These are phyloP conservation scores for Ustilago cynodontis DNA, from an alignment of 1,284 basidiomycete species.

Conservation along the genomic window DNA sequence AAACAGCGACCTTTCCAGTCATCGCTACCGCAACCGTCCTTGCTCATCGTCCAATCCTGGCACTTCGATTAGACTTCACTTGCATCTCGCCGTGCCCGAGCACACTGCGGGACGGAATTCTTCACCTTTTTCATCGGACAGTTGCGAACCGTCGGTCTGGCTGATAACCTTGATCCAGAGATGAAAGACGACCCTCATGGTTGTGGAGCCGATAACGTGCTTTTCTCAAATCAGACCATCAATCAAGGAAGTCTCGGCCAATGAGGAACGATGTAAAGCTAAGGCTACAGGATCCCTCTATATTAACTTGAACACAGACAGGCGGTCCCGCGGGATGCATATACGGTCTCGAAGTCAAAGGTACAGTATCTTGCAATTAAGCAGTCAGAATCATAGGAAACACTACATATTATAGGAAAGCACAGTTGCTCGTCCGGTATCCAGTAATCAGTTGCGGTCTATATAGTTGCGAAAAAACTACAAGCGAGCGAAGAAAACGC, in stretches of 20 bases:
- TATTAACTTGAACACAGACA: background rate
- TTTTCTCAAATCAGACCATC: no score
- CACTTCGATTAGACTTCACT: slow-evolving; percentile 9
- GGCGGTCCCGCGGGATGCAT: background rate
- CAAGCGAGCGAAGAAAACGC: background rate
- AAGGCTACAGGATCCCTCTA: background rate
- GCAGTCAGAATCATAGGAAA: background rate
- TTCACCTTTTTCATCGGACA: background rate
- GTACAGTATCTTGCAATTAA: slow-evolving; percentile 17
- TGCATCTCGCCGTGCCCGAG: background rate
- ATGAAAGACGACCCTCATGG: slow-evolving; percentile 12
- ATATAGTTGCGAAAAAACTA: background rate
- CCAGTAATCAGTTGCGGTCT: background rate
- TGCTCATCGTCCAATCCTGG: slow-evolving; percentile 11
- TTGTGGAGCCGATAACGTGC: slow-evolving; percentile 18
- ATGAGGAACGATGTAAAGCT: background rate
- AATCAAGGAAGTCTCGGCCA: background rate
- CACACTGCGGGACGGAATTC: background rate
- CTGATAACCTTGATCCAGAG: background rate
- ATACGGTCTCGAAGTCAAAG: background rate
- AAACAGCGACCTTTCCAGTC: slow-evolving; percentile 28
- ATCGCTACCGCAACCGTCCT: slow-evolving; percentile 16
- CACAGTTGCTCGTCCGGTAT: background rate
- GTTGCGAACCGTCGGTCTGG: background rate
- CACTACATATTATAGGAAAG: slow-evolving; percentile 15